Conservation (phyloP, 2,329 filamentous ascomycete genomes). For the Cercospora sp. region DNA sequence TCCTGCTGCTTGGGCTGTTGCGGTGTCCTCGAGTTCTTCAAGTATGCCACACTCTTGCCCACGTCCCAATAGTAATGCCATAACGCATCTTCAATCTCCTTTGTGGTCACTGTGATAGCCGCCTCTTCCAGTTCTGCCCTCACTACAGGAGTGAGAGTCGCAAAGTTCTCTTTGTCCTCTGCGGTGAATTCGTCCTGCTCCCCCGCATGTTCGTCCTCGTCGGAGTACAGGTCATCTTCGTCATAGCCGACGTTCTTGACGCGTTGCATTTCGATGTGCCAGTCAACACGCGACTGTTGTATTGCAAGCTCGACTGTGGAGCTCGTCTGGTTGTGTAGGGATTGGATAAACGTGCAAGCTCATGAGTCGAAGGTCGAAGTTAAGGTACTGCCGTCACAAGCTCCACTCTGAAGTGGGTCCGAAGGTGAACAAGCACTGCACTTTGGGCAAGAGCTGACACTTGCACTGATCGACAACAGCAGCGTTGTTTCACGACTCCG, state of each 20-base stretch:
- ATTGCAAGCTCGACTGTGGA: background rate
- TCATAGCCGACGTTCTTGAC: slow-evolving; percentile 52
- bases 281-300: background rate
- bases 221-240: slow-evolving; percentile 55
- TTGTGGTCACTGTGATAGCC: slow-evolving; percentile 55
- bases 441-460: background rate
- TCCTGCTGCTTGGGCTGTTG: slow-evolving; percentile 33
- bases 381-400: slow-evolving; percentile 7
- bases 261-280: slow-evolving; percentile 40
- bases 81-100: slow-evolving; percentile 82
- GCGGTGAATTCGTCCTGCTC: slow-evolving; percentile 44
- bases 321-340: background rate
- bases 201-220: slow-evolving; percentile 50
- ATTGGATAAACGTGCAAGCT: background rate
- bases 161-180: slow-evolving; percentile 42
- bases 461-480: slow-evolving; percentile 6
- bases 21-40: slow-evolving; percentile 54
- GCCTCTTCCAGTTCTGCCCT: slow-evolving; percentile 38
- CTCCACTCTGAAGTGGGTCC: slow-evolving; percentile 1
- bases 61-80: slow-evolving; percentile 98
- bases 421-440: background rate
- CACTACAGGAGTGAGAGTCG: slow-evolving; percentile 37
- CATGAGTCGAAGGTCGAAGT: slow-evolving; percentile 7
- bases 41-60: slow-evolving; percentile 77
- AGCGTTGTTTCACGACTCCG: background rate